phyloP scores from a whole-genome alignment of 2,329 filamentous ascomycete genomes.

The Alternaria hordeiaustralica region DNA sequence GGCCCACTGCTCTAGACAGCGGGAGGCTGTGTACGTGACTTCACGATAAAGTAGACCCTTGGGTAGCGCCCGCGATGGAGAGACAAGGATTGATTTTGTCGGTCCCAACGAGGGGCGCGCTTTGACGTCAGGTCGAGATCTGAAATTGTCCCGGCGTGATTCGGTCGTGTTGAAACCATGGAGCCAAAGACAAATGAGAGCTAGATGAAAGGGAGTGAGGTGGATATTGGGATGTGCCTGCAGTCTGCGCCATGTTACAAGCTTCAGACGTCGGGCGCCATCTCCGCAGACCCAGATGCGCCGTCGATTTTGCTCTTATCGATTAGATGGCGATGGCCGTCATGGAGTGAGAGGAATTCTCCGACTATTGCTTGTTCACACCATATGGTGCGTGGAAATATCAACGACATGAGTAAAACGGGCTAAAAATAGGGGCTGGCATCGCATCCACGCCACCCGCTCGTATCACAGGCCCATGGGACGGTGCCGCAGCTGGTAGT shows the following conservation, averaged over 20 bases:
- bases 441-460: constrained; percentile 22
- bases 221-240: constrained; percentile 9
- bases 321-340: background rate
- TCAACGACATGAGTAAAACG: constrained; percentile 8
- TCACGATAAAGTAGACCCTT: background rate
- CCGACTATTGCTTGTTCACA: background rate
- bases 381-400: background rate
- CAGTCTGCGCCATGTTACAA: background rate
- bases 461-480: constrained; percentile 25
- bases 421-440: constrained; percentile 29
- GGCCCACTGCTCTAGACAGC: background rate
- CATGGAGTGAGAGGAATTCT: background rate
- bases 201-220: constrained; percentile 10
- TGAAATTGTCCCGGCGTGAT: constrained; percentile 5
- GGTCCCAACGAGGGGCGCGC: background rate
- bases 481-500: constrained; percentile 22
- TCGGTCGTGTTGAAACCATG: constrained; percentile 7
- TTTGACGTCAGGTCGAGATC: background rate
- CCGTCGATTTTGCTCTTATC: constrained; percentile 6
- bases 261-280: background rate
- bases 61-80: background rate
- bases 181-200: background rate
- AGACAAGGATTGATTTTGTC: background rate
- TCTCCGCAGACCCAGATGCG: constrained; percentile 6
- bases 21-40: background rate